Percentiles rank a stretch among this genome's conserved stretches.
Evolutionary conservation across 441 rosid species (phyloP).

Genomic region (Eutrema salsugineum): DNA sequence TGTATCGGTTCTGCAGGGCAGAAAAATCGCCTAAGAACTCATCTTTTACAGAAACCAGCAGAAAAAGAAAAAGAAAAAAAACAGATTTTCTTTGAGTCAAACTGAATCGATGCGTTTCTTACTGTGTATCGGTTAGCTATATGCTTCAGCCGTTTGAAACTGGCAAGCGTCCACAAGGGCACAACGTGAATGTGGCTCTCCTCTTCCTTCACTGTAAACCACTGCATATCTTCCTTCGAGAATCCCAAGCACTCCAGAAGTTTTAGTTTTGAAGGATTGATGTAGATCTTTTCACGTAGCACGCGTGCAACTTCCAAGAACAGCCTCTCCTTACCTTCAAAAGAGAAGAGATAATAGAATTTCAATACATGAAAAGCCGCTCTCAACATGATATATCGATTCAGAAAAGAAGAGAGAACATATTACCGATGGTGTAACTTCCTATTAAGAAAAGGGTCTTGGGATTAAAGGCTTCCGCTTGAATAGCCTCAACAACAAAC

Average conservation of each 20-base stretch:
- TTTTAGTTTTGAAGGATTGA: slow-evolving; percentile 64
- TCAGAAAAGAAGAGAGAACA: not conserved
- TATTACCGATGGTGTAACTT: slow-evolving; percentile 87
- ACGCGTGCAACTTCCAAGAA: slow-evolving; percentile 91
- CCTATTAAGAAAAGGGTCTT: slow-evolving; percentile 87
- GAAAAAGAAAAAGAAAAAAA: too few relatives aligned
- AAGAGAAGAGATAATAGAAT: not conserved
- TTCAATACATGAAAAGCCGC: not conserved
- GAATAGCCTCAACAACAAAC: slow-evolving; percentile 91
- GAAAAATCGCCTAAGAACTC: slow-evolving; percentile 11
- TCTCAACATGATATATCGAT: not conserved
- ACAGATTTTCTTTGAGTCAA: not conserved
- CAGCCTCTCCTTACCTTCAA: slow-evolving; percentile 85
- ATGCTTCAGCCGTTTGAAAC: slow-evolving; percentile 88
- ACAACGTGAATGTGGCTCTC: slow-evolving; percentile 95
- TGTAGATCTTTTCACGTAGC: slow-evolving; percentile 63
- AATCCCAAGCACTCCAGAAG: slow-evolving; percentile 75
- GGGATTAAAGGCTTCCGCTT: slow-evolving; percentile 93
- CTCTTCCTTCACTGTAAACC: slow-evolving; percentile 78
- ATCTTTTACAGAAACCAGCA: not conserved
- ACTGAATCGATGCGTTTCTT: slow-evolving; percentile 12
- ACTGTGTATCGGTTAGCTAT: slow-evolving; percentile 74
- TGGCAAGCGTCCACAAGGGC: slow-evolving; percentile 98
- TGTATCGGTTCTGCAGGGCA: slow-evolving; percentile 54
- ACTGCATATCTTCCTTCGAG: slow-evolving; percentile 78